Evolutionary conservation across 768 basidiomycete species (phyloP).

Genomic region (Lactifluus volemus): DNA sequence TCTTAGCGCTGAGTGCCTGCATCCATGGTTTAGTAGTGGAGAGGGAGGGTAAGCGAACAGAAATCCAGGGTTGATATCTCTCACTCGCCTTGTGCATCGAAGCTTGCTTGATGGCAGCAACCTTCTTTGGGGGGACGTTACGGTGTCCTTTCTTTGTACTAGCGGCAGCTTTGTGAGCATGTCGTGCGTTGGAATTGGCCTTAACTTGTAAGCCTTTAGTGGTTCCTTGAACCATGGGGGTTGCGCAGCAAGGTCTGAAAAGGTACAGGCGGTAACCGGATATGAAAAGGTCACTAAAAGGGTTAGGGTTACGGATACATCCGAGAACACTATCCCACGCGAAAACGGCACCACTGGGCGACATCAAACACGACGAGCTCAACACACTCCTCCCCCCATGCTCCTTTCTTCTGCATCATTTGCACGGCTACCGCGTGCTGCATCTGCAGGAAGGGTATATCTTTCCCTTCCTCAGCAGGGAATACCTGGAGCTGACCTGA

Average conservation of each 20-base stretch:
- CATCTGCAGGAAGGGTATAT: conserved; percentile 8
- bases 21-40: background rate
- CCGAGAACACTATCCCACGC: background rate
- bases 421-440: conserved; percentile 14
- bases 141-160: conserved; percentile 74
- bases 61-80: background rate
- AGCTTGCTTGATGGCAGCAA: conserved; percentile 59
- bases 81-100: conserved; percentile 55
- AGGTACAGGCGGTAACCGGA: background rate
- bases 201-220: conserved; percentile 69
- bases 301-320: conserved; percentile 17
- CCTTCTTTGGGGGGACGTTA: conserved; percentile 76
- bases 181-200: conserved; percentile 38
- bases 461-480: too few relatives aligned
- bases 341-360: background rate
- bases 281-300: background rate
- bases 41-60: background rate
- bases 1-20: conserved; percentile 81
- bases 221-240: conserved; percentile 72
- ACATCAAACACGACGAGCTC: background rate
- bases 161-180: conserved; percentile 57
- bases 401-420: conserved; percentile 28
- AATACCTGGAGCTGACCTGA: background rate
- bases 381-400: conserved; percentile 24
- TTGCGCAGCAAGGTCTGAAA: background rate